Evolutionary conservation across 1,284 basidiomycete genomes (phyloP).

Genomic region (Microbotryum intermedium): DNA sequence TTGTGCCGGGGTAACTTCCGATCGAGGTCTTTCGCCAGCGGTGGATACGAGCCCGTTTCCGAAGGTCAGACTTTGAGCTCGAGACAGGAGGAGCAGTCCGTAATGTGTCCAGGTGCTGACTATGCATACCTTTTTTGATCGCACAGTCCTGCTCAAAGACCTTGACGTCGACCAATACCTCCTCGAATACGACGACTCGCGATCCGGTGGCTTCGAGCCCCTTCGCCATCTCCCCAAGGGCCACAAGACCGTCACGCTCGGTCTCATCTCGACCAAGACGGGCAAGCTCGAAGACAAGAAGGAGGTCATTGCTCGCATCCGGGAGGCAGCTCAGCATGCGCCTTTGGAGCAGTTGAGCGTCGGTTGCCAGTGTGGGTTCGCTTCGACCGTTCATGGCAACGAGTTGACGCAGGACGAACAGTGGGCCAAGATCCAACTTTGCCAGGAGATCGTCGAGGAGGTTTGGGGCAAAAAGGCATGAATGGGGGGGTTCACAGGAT

Average conservation of each 20-base stretch:
- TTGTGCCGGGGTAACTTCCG: slow-evolving; percentile 72
- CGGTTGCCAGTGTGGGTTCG: slow-evolving; percentile 37
- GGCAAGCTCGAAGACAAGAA: slow-evolving; percentile 29
- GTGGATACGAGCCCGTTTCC: slow-evolving; percentile 64
- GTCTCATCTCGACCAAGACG: slow-evolving; percentile 30
- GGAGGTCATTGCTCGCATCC: slow-evolving; percentile 22
- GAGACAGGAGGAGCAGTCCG: not conserved
- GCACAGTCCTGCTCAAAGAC: slow-evolving; percentile 4
- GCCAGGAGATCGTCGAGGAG: slow-evolving; percentile 34
- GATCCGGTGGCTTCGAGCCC: slow-evolving; percentile 61
- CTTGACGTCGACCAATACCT: slow-evolving; percentile 26
- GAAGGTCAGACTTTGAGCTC: not conserved
- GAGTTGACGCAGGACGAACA: slow-evolving; percentile 35
- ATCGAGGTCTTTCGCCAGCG: slow-evolving; percentile 58
- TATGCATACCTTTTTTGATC: too few species aligned
- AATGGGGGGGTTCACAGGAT: not conserved
- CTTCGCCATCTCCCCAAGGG: slow-evolving; percentile 53
- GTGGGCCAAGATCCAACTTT: slow-evolving; percentile 35
- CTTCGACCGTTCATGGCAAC: slow-evolving; percentile 32
- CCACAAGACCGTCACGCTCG: slow-evolving; percentile 29
- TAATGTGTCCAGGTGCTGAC: slow-evolving; percentile 12
- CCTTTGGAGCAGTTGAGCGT: slow-evolving; percentile 34
- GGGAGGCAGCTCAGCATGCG: slow-evolving; percentile 26
- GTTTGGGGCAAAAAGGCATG: slow-evolving; percentile 33
- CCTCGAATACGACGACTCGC: slow-evolving; percentile 62